Evolutionary conservation across 208 protist species (phyloP).

Genomic region (Leishmania tarentolae): DNA sequence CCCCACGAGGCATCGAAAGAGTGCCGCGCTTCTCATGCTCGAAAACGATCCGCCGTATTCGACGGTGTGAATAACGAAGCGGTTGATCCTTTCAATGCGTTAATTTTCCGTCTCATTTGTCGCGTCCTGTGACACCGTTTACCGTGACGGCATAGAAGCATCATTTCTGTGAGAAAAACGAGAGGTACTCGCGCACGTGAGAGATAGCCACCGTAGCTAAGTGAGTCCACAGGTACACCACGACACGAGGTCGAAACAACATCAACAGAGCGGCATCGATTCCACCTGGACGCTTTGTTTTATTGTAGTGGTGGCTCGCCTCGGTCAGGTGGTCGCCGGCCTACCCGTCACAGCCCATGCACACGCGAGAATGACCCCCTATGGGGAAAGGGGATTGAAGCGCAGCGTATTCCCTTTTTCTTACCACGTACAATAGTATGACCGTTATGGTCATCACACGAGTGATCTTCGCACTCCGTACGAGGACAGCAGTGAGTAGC

Average conservation of each 20-base stretch:
- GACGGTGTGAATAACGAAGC: background rate
- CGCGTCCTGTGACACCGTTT: background rate
- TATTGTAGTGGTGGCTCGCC: background rate
- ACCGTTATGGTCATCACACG: conserved; percentile 55
- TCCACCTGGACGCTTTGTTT: background rate
- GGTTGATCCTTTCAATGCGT: background rate
- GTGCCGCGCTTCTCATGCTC: background rate
- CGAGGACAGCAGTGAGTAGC: conserved; percentile 62
- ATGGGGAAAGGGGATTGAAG: conserved; percentile 74
- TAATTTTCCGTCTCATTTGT: background rate
- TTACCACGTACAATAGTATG: conserved; percentile 67
- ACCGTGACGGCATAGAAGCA: background rate
- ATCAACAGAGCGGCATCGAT: background rate
- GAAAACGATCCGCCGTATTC: background rate
- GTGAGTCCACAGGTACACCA: background rate
- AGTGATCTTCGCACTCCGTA: conserved; percentile 42
- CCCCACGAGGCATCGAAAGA: background rate
- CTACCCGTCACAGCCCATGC: conserved; percentile 7
- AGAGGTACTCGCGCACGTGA: background rate
- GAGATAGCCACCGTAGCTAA: background rate
- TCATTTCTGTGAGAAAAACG: background rate
- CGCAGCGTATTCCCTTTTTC: conserved; percentile 80
- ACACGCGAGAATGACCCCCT: conserved; percentile 33
- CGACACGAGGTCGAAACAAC: background rate
- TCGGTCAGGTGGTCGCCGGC: background rate